Percentiles rank a stretch among this genome's conserved stretches.
These are phyloP conservation scores for Penicillium turbatum DNA, from an alignment of 495 filamentous ascomycete genomes.

Conservation along the genomic window DNA sequence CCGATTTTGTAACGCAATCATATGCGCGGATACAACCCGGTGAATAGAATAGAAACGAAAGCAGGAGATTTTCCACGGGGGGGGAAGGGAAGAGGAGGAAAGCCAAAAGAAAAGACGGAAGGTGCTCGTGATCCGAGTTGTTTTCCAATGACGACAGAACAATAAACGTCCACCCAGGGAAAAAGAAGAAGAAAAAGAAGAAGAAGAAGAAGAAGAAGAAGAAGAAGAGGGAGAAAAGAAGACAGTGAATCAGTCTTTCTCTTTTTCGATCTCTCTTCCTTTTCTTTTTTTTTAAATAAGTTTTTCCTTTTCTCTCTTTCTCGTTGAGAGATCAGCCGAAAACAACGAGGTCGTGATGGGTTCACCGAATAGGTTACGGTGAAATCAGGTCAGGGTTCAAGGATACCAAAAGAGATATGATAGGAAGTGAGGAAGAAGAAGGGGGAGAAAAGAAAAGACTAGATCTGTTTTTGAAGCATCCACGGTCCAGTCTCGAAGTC, in stretches of 20 bases:
- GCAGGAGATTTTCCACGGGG: neutral
- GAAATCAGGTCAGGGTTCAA: neutral
- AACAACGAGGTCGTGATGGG: neutral
- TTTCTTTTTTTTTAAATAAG: no score
- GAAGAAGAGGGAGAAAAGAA: no score
- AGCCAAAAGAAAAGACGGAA: neutral
- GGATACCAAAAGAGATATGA: neutral
- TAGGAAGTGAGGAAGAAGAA: neutral
- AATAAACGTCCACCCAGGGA: neutral
- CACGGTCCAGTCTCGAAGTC: neutral
- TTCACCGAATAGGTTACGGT: neutral
- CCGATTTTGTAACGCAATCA: slow-evolving; percentile 50
- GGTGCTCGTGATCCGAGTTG: slow-evolving; percentile 12
- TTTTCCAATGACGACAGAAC: slow-evolving; percentile 11
- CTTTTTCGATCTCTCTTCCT: no score
- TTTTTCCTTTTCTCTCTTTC: no score
- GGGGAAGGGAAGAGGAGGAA: neutral
- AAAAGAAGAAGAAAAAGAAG: no score
- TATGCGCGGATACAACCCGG: slow-evolving; percentile 39
- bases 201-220: no score
- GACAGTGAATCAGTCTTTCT: no score
- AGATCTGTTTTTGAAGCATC: neutral
- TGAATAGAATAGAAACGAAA: slow-evolving; percentile 3
- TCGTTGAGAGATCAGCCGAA: no score
- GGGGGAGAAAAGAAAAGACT: neutral